Evolutionary conservation across 192 early-diverging fungal genomes (phyloP).

Genomic region (Fimicolochytrium jonesii): DNA sequence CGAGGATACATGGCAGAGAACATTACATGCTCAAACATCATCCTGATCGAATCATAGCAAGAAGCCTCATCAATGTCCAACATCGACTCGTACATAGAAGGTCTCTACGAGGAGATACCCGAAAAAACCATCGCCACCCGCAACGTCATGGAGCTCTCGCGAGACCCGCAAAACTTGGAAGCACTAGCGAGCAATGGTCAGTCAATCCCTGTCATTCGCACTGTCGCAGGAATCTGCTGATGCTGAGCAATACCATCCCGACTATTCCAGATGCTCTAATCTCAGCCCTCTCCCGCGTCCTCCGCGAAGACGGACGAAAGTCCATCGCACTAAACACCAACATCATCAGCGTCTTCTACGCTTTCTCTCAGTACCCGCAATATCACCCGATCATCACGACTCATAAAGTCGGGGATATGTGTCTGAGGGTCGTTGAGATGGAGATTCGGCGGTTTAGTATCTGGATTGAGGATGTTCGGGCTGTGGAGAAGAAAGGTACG

Average conservation of each 20-base stretch:
- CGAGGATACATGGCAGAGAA: conserved; percentile 1
- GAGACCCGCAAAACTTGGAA: conserved; percentile 43
- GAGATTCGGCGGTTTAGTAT: conserved; percentile 45
- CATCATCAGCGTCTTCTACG: conserved; percentile 56
- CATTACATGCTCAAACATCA: too few species aligned
- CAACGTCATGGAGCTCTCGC: conserved; percentile 42
- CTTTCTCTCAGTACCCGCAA: conserved; percentile 51
- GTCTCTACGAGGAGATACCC: conserved; percentile 50
- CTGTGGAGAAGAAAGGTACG: conserved; percentile 39
- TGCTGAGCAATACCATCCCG: neutral
- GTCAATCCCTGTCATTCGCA: neutral
- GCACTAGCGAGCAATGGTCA: conserved; percentile 39
- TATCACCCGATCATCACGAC: conserved; percentile 51
- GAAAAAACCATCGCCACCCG: conserved; percentile 48
- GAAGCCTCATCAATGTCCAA: conserved; percentile 34
- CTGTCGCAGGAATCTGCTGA: neutral
- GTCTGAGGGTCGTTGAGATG: conserved; percentile 44
- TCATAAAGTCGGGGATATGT: conserved; percentile 61
- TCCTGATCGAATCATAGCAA: conserved; percentile 7
- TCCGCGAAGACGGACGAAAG: conserved; percentile 52
- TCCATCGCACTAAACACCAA: conserved; percentile 52
- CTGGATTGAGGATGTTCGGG: conserved; percentile 41
- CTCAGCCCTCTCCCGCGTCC: conserved; percentile 49
- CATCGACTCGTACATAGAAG: conserved; percentile 51
- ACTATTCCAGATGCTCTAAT: conserved; percentile 33